phyloP scores from a whole-genome alignment of 371 early-diverging fungal species.

The Mortierella sp. region DNA sequence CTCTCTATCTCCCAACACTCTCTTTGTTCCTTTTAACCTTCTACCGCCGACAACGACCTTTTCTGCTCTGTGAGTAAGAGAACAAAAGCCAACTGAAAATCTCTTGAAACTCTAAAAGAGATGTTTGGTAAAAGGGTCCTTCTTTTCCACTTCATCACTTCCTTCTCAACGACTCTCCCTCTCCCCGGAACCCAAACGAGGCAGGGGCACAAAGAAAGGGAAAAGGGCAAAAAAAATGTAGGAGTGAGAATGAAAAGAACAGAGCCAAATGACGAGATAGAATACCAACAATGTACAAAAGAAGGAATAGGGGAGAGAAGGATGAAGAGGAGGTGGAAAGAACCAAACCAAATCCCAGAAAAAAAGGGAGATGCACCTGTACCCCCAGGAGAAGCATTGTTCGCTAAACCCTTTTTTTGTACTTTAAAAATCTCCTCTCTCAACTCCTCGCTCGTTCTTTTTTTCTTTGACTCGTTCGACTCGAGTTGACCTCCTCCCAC shows the following conservation, averaged over 20 bases:
- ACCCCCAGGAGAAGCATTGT: constrained; percentile 6
- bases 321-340: background rate
- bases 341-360: constrained; percentile 12
- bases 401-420: constrained; percentile 12
- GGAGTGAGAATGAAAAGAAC: background rate
- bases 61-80: background rate
- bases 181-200: background rate
- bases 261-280: background rate
- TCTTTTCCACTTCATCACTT: background rate
- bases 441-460: too few species aligned
- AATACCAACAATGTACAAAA: background rate
- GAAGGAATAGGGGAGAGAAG: background rate
- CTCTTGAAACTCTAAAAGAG: constrained; percentile 2
- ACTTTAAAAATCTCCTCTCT: background rate
- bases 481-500: background rate
- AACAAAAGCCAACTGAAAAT: constrained; percentile 3
- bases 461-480: background rate
- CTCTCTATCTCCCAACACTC: background rate
- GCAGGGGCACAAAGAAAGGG: background rate
- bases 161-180: background rate
- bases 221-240: background rate
- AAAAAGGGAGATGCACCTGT: constrained; percentile 10
- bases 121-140: background rate
- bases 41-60: background rate
- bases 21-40: background rate